These are phyloP conservation scores for Carallia pectinifolia DNA, from an alignment of 345 rosid genomes.

Conservation along the genomic window DNA sequence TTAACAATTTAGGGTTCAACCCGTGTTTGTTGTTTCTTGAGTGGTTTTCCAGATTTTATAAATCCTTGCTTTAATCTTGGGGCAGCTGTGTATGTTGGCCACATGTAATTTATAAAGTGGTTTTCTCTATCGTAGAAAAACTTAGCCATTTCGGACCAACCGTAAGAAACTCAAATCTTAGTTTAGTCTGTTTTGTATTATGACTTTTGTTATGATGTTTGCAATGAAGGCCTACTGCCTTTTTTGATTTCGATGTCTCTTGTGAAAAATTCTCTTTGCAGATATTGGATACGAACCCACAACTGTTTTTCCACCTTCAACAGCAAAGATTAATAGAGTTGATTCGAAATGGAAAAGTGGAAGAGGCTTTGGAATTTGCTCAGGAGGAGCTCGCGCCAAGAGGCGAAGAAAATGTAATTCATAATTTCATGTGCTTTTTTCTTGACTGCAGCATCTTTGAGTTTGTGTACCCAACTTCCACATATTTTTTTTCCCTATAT, in stretches of 20 bases:
- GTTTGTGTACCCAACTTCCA: neutral
- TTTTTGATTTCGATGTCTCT: slow-evolving; percentile 8
- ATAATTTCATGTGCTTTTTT: neutral
- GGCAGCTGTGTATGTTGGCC: too few relatives aligned
- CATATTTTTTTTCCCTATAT: neutral
- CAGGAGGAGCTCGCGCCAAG: slow-evolving; percentile 99
- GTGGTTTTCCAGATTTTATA: too few relatives aligned
- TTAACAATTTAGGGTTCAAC: too few relatives aligned
- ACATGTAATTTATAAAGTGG: too few relatives aligned
- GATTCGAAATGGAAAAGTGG: slow-evolving; percentile 84
- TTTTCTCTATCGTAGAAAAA: too few relatives aligned
- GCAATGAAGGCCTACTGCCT: too few relatives aligned
- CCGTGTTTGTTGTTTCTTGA: too few relatives aligned
- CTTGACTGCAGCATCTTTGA: neutral
- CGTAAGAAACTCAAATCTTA: too few relatives aligned
- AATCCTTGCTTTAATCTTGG: too few relatives aligned
- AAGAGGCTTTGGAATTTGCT: slow-evolving; percentile 96
- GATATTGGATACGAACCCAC: slow-evolving; percentile 92
- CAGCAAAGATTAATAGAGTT: slow-evolving; percentile 96
- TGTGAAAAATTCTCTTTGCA: slow-evolving; percentile 28
- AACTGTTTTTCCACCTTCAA: slow-evolving; percentile 97
- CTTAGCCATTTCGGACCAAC: too few relatives aligned
- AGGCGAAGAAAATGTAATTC: slow-evolving; percentile 77
- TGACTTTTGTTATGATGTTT: neutral
- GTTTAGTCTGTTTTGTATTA: neutral